Evolutionary conservation across 305 asterid genomes (phyloP), one percentile per base, ranked within the genome.

Genomic region (Fraxinus dipetala): DNA sequence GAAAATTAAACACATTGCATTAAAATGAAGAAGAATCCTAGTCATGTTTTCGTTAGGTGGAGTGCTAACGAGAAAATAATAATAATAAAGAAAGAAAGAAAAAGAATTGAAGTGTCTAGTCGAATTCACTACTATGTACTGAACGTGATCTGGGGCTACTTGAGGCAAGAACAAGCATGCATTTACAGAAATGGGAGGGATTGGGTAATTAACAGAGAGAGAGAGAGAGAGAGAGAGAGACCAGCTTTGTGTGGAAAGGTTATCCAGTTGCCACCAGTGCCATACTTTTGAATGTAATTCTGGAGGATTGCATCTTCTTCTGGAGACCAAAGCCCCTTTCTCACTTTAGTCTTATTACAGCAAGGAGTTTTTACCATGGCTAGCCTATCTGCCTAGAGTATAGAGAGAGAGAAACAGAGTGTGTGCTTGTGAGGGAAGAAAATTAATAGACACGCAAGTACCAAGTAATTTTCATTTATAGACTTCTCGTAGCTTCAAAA

Each of bases 281-380:
- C 63, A 54, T 54, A 54, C 8, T 54, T 54, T 54, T 54, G 24
- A n/a, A 54, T 54, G 63, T 54, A n/a, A 54, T n/a, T 54, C 63
- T 54, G n/a, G 63, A 54, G 63, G 63, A 2, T n/a, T 54, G 22
- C 63, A 54, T 54, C 63, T 54, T n/a, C 63, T 1, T 54, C 63
- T 1, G 63, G 63, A 16, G 63, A 54, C 63, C 63, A 54, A 54
- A n/a, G 85, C 6, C 87, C 85, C 67, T 59, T 81, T 74, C 82
- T 81, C 81, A 85, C 87, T 36, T 81, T 69, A 24, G 72, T 85
- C 80, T 85, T 85, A 40, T 85, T 83, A 65, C 87, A 79, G 35
- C 87, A 85, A 74, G 87, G 83, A 45, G 79, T 79, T 83, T 85
- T 81, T 75, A 80, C 87, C 87, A 85, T 85, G 85, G 20, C 18